Conservation (phyloP, 2,329 filamentous ascomycete species). For the Colletotrichum tabaci region DNA sequence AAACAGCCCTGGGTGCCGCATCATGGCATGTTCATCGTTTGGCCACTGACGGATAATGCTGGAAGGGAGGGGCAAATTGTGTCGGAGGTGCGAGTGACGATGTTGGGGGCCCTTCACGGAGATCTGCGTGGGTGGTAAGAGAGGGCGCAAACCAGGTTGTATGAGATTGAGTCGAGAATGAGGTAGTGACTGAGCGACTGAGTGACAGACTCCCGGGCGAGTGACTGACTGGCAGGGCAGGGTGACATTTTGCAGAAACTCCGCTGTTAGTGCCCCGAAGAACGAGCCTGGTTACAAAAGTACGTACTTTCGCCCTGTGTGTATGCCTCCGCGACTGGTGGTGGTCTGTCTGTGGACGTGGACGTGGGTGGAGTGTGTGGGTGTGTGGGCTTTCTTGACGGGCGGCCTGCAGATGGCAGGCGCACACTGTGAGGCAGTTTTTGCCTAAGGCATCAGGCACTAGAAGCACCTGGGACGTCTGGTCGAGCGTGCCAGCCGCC, state of each 20-base stretch:
- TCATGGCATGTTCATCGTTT: constrained; percentile 38
- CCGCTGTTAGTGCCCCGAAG: constrained; percentile 35
- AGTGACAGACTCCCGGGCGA: constrained; percentile 4
- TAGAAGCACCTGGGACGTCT: constrained; percentile 7
- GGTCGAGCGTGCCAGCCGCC: constrained; percentile 39
- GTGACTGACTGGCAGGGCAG: constrained; percentile 7
- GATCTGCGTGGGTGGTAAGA: constrained; percentile 34
- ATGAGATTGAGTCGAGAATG: constrained; percentile 1
- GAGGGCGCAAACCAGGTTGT: constrained; percentile 1
- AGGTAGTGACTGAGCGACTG: constrained; percentile 8
- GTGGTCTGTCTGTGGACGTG: not conserved
- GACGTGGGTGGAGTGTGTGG: not conserved
- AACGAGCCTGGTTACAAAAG: not conserved
- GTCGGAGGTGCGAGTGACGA: constrained; percentile 27
- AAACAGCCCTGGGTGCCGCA: constrained; percentile 12
- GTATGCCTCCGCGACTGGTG: too few relatives aligned
- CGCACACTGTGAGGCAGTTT: constrained; percentile 30
- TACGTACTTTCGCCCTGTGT: constrained; percentile 17
- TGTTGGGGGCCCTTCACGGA: constrained; percentile 29
- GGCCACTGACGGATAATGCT: constrained; percentile 33
- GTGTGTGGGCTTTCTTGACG: constrained; percentile 14
- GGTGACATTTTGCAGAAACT: constrained; percentile 23
- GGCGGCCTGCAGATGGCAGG: constrained; percentile 28
- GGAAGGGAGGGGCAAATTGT: constrained; percentile 27
- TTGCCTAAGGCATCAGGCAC: constrained; percentile 29